Evolutionary conservation across 805 yeast genomes (phyloP).

Genomic region (Metschnikowia baotianmanensis): DNA sequence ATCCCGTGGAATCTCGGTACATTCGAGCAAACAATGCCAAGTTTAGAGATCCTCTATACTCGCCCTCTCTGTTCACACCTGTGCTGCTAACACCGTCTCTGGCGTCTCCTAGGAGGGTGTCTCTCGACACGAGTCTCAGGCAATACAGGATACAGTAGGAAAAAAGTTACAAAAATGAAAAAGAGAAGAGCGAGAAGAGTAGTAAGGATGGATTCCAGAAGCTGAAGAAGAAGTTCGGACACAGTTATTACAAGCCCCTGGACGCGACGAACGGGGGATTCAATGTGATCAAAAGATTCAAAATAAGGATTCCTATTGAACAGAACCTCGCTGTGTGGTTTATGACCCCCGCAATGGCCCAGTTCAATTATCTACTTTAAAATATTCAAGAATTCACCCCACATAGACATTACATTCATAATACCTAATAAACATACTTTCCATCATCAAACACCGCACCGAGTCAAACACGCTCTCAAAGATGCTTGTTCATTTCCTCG

Average conservation of each 20-base stretch:
- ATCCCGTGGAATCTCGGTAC: conserved; percentile 34
- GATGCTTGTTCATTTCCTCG: conserved; percentile 42
- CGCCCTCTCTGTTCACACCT: no score
- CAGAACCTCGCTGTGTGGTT: conserved; percentile 76
- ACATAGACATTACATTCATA: no score
- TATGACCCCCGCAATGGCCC: no score
- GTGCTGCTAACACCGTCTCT: conserved; percentile 9
- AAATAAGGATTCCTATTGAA: conserved; percentile 58
- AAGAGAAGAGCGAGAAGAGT: no score
- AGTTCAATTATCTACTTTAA: no score
- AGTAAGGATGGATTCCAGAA: conserved; percentile 15
- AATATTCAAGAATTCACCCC: no score
- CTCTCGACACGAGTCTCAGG: conserved; percentile 16
- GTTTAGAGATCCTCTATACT: conserved; percentile 22
- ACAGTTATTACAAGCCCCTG: conserved; percentile 42
- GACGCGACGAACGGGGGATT: conserved; percentile 35
- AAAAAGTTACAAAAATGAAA: no score
- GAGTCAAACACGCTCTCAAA: neutral
- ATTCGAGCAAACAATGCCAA: conserved; percentile 21
- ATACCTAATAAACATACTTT: neutral
- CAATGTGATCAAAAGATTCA: conserved; percentile 39
- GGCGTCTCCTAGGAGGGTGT: conserved; percentile 14
- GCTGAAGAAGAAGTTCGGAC: conserved; percentile 25
- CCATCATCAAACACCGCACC: no score
- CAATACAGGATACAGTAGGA: conserved; percentile 13